Conservation (phyloP, 192 early-diverging fungal genomes). For the Phycomyces blakesleeanus region DNA sequence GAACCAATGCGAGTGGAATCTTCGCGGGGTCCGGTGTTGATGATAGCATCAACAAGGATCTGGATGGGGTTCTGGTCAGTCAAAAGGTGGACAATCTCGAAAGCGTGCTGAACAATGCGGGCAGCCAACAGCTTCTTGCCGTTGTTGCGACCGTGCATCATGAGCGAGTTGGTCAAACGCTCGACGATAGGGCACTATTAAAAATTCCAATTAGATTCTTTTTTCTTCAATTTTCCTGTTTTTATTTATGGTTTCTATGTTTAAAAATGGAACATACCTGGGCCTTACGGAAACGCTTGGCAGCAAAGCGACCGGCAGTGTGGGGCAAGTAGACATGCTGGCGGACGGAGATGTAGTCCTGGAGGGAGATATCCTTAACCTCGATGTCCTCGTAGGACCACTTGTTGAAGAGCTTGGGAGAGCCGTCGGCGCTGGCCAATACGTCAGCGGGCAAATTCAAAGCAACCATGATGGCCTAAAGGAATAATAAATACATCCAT, state of each 20-base stretch:
- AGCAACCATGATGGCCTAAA: constrained; percentile 38
- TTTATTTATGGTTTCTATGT: background rate
- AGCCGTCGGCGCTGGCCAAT: constrained; percentile 44
- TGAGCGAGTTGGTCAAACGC: constrained; percentile 98
- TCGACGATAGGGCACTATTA: constrained; percentile 96
- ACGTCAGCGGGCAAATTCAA: constrained; percentile 57
- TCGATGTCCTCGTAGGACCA: constrained; percentile 87
- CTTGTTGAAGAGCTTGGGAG: constrained; percentile 77
- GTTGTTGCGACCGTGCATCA: constrained; percentile 99
- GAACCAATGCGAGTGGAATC: constrained; percentile 99
- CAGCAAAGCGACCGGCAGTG: constrained; percentile 96
- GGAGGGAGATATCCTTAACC: constrained; percentile 75
- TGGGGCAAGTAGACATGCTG: constrained; percentile 95
- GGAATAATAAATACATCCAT: no score
- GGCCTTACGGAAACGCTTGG: constrained; percentile 97
- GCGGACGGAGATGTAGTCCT: constrained; percentile 90
- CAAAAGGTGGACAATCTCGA: constrained; percentile 98
- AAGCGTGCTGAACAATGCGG: constrained; percentile 99
- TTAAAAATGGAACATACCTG: constrained; percentile 48
- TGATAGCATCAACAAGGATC: constrained; percentile 97
- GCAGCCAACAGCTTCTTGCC: constrained; percentile 99
- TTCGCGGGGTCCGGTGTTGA: constrained; percentile 99
- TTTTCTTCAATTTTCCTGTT: background rate
- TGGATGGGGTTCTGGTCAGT: constrained; percentile 99
- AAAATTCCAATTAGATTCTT: background rate